Percentiles rank a stretch among this genome's conserved stretches.
Conservation (phyloP, 768 basidiomycete species). For the Agrocybe chaxingu region DNA sequence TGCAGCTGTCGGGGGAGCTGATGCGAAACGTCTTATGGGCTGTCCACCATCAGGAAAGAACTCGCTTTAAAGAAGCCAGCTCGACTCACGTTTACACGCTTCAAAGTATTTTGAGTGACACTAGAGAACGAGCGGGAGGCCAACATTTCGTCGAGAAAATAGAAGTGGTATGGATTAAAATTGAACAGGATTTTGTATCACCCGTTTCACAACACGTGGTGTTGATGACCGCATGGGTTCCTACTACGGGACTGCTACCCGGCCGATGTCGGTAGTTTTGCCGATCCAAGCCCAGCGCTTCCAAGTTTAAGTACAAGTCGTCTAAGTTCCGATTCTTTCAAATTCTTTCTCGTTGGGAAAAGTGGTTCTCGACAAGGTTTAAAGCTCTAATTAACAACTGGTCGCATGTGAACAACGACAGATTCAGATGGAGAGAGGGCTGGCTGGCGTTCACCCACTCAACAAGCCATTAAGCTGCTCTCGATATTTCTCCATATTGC, state of each 20-base stretch:
- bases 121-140: constrained; percentile 53
- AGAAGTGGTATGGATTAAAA: constrained; percentile 19
- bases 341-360: too few relatives aligned
- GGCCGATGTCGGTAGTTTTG: too few relatives aligned
- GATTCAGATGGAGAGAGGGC: background rate
- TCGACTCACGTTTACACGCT: constrained; percentile 43
- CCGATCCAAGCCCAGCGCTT: too few relatives aligned
- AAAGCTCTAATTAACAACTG: background rate
- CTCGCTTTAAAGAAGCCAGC: constrained; percentile 2
- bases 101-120: constrained; percentile 51
- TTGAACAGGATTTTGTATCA: constrained; percentile 9
- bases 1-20: constrained; percentile 80
- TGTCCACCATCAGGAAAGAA: constrained; percentile 22
- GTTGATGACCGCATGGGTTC: background rate
- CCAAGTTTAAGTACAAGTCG: too few relatives aligned
- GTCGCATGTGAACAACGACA: constrained; percentile 4
- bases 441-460: constrained; percentile 42
- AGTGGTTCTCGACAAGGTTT: too few relatives aligned
- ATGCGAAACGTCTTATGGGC: constrained; percentile 64
- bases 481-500: constrained; percentile 87
- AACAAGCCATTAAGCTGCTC: constrained; percentile 86
- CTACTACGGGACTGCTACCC: too few relatives aligned
- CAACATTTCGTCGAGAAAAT: constrained; percentile 47
- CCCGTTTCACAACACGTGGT: background rate
- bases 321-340: too few relatives aligned